Base-by-base conservation (phyloP, 176 grass and related monocot genomes). In the Rhynchospora tenuis region DNA sequence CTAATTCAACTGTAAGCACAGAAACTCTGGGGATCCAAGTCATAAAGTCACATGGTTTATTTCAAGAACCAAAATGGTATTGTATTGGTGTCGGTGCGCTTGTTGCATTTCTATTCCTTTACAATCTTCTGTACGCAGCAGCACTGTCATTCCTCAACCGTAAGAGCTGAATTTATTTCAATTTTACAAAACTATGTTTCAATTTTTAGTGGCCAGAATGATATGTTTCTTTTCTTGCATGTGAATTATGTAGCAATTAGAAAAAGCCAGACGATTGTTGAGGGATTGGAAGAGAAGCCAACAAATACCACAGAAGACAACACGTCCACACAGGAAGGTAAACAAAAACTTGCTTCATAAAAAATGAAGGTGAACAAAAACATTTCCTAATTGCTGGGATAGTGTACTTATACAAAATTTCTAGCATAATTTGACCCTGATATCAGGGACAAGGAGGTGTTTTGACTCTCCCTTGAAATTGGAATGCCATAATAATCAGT, bases 71-170 rank as follows among this genome's bases (percentile, higher is more conserved):
- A 66, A 93, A 95, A 42, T 95, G 92, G 95, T 98, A 86, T 61
- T 98, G 95, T 92, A 95, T 98, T 6, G 92, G 95, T 64, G 73
- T 93, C 23, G 88, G 84, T 86, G 91, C 84, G 29, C 89, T 98
- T 20, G 83, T 98, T 87, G 90, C 87, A 51, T 98, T 93, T 64
- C 86, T 90, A 0, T 23, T 98, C 84, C 27, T 95, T 89, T 89
- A 94, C 66, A 98, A 95, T 82, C 80, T 86, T 56, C 87, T 98
- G 57, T 91, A 93, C 72, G 90, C 90, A 12, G 54, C 91, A 27
- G 94, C 94, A 86, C 85, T 98, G 74, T 91, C 90, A 23, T 81
- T 87, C 92, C 92, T 98, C 83, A 95, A 91, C 82, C 89, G 92
- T 98, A 95, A 98, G 92, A 84, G 27, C 61, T 11, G 17, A 54